Percentiles rank a stretch among this genome's conserved stretches.
Evolutionary conservation across 83 land plant genomes (phyloP).

Genomic region (Picea abies): DNA sequence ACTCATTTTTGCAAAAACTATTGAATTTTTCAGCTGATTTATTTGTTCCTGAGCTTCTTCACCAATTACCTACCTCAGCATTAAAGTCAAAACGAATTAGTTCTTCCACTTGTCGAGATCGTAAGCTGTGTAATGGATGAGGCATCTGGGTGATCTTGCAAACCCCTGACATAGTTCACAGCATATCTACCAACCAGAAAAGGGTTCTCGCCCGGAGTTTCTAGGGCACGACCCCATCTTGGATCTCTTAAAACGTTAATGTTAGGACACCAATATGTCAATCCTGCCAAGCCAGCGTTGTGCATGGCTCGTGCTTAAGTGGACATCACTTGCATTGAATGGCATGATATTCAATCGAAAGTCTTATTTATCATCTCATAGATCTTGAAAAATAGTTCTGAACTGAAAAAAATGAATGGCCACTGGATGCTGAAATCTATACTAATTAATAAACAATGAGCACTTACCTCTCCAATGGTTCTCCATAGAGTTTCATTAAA

Average conservation of each 20-base stretch:
- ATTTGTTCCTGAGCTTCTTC: background rate
- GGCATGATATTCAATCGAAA: no score
- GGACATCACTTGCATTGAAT: no score
- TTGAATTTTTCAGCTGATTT: no score
- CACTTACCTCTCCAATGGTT: constrained; percentile 30
- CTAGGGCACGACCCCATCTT: constrained; percentile 65
- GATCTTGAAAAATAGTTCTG: no score
- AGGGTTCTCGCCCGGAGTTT: constrained; percentile 83
- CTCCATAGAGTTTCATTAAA: constrained; percentile 32
- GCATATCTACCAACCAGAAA: constrained; percentile 47
- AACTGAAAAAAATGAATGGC: no score
- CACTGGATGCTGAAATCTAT: no score
- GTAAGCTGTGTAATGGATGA: constrained; percentile 39
- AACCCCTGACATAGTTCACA: constrained; percentile 52
- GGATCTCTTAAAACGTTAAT: constrained; percentile 71
- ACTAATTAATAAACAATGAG: no score
- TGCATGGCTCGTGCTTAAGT: constrained; percentile 28
- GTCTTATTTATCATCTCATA: background rate
- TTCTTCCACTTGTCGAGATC: constrained; percentile 32
- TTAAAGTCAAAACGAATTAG: constrained; percentile 32
- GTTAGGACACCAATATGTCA: constrained; percentile 73
- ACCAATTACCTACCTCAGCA: constrained; percentile 26
- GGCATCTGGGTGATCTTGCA: constrained; percentile 37
- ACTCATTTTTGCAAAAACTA: background rate
- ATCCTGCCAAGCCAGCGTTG: constrained; percentile 53